These are phyloP conservation scores for Coemansia javaensis DNA, from an alignment of 192 early-diverging fungal genomes.

Conservation along the genomic window DNA sequence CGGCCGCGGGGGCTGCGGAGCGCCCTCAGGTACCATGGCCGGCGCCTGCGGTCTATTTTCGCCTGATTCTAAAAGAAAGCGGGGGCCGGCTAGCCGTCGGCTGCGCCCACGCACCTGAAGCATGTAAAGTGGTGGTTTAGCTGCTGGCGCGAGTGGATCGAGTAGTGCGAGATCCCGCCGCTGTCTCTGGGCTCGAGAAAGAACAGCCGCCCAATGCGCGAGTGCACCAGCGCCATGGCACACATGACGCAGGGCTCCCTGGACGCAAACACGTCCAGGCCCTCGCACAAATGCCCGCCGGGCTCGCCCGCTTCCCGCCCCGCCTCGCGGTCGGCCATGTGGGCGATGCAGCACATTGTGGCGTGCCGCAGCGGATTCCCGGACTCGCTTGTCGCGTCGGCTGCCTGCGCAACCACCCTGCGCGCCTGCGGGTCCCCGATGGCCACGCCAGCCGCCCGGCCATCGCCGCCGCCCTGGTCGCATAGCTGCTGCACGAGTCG, in stretches of 20 bases:
- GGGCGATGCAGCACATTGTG: slow-evolving; percentile 70
- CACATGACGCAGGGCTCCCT: slow-evolving; percentile 93
- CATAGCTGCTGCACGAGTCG: neutral
- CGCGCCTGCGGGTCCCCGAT: slow-evolving; percentile 52
- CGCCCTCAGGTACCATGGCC: neutral
- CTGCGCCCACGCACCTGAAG: slow-evolving; percentile 11
- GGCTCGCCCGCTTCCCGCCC: slow-evolving; percentile 5
- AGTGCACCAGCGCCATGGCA: slow-evolving; percentile 91
- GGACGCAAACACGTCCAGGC: slow-evolving; percentile 73
- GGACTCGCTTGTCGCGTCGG: slow-evolving; percentile 45
- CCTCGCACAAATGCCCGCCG: slow-evolving; percentile 73
- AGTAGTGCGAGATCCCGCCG: slow-evolving; percentile 29
- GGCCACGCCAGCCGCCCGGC: neutral
- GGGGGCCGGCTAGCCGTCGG: neutral
- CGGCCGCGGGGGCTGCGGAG: neutral
- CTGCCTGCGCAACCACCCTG: slow-evolving; percentile 45
- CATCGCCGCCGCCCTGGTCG: neutral
- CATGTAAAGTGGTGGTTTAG: slow-evolving; percentile 47
- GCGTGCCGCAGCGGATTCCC: slow-evolving; percentile 74
- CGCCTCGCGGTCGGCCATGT: slow-evolving; percentile 58
- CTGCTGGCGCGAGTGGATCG: slow-evolving; percentile 25
- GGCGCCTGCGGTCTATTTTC: neutral
- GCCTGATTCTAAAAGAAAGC: slow-evolving; percentile 1
- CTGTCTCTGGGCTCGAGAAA: slow-evolving; percentile 22
- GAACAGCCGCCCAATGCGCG: slow-evolving; percentile 83